Conservation (phyloP, 805 yeast species). For the Starmerella bombicola region DNA sequence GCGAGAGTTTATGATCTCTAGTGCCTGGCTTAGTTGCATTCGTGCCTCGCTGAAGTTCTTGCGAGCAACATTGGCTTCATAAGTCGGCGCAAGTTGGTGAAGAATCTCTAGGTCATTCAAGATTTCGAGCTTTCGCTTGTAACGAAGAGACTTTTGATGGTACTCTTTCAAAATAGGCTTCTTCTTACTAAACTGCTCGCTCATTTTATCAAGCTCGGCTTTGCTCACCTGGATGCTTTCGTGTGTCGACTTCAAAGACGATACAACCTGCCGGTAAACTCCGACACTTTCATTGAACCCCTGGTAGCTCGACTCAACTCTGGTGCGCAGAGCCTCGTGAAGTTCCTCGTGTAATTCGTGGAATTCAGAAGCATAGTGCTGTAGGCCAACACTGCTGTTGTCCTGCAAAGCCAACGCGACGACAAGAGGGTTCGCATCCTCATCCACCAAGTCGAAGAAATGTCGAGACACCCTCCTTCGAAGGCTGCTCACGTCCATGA, state of each 20-base stretch:
- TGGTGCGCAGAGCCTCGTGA: constrained; percentile 44
- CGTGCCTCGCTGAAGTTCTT: constrained; percentile 59
- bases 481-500: constrained; percentile 20
- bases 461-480: constrained; percentile 18
- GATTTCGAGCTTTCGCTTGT: constrained; percentile 57
- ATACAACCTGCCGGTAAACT: constrained; percentile 60
- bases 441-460: constrained; percentile 33
- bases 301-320: constrained; percentile 53
- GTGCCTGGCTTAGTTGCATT: constrained; percentile 37
- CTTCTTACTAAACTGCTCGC: constrained; percentile 40
- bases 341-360: constrained; percentile 45
- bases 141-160: constrained; percentile 47
- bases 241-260: constrained; percentile 54
- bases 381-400: constrained; percentile 81
- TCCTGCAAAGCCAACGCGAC: constrained; percentile 73
- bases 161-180: constrained; percentile 50
- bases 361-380: constrained; percentile 59
- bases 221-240: constrained; percentile 39
- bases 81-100: constrained; percentile 43
- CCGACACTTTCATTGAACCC: constrained; percentile 79
- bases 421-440: constrained; percentile 68
- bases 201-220: constrained; percentile 38
- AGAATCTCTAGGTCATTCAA: constrained; percentile 55
- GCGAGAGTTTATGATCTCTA: constrained; percentile 27
- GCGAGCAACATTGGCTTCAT: constrained; percentile 57